Evolutionary conservation across 164 flowering plant species (phyloP), one percentile per base, ranked within the genome.

Genomic region (Tinospora cordifolia): DNA sequence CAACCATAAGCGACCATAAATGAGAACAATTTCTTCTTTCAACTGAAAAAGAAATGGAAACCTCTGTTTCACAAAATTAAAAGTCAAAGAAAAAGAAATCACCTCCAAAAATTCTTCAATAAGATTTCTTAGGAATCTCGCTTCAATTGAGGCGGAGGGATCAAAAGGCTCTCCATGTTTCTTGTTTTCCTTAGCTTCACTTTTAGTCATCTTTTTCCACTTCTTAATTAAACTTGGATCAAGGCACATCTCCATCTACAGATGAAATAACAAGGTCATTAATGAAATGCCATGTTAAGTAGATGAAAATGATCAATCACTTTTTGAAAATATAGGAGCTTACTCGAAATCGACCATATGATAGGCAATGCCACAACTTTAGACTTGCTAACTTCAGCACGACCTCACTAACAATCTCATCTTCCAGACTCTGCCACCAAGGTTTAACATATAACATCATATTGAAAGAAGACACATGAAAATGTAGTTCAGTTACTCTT

Each of bases 271-370:
- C 11, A 68, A 69, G 47, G 38, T 17, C 40, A 59, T 12, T n/a
- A 11, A 54, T 11, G 38, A 46, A 44, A 47, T 39, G 24, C 6
- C 39, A 71, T 8, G 44, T n/a, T 25, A 15, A 17, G 44, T 12
- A 47, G 22, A 40, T 21, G 38, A 14, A 46, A 25, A 62, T 21
- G 60, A 34, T 12, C 26, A 25, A 10, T n/a, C 46, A 27, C 14
- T 27, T 69, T 65, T 40, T 46, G 67, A 67, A 75, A 36, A 70
- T n/a, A 19, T 47, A 21, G 1, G 40, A 60, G 38, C 47, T 24
- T 76, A 90, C 99, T 90, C 90, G 92, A 79, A 94, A 94, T 63
- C 96, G 95, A 68, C 99, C 98, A 82, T 74, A 81, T 21, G 99
- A 94, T 71, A 94, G 81, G 78, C 95, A 82, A 67, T 86, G 87